Percentiles rank a stretch among this genome's conserved stretches.
Conservation (phyloP, 768 basidiomycete species). For the Pilatotrama ljubarskyi region DNA sequence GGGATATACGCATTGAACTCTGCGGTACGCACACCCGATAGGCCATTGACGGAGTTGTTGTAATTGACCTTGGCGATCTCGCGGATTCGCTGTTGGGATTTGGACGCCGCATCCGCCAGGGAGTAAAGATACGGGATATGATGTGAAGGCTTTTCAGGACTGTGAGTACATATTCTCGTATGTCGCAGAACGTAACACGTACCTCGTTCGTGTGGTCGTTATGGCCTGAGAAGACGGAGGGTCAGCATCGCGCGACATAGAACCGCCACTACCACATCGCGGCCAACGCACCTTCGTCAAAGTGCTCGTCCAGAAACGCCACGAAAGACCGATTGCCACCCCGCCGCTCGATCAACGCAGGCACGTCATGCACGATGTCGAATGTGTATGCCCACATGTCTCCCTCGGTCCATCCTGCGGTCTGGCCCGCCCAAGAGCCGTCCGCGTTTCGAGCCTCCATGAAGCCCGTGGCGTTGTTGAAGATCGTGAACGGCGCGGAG, state of each 20-base stretch:
- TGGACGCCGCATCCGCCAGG: constrained; percentile 67
- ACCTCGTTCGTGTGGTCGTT: constrained; percentile 86
- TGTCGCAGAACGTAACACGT: constrained; percentile 12
- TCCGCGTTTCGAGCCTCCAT: constrained; percentile 77
- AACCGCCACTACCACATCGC: neutral
- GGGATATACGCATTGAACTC: too few species aligned
- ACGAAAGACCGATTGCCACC: constrained; percentile 72
- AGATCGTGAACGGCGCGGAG: constrained; percentile 60
- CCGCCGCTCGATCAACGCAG: constrained; percentile 57
- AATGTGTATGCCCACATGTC: constrained; percentile 79
- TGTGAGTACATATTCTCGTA: neutral
- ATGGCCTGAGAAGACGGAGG: constrained; percentile 48
- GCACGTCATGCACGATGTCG: constrained; percentile 72
- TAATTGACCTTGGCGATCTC: constrained; percentile 66
- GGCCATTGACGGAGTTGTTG: constrained; percentile 63
- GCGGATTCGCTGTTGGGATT: constrained; percentile 67
- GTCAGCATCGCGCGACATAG: neutral
- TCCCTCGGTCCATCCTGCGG: constrained; percentile 82
- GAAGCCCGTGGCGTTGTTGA: constrained; percentile 69
- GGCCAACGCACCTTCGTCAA: constrained; percentile 42
- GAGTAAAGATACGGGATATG: constrained; percentile 85
- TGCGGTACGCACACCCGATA: constrained; percentile 60
- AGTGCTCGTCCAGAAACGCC: constrained; percentile 60
- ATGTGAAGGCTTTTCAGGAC: constrained; percentile 58
- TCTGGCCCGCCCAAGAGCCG: constrained; percentile 69